Conservation (phyloP, 495 filamentous ascomycete genomes). For the Aspergillus cavernicola region DNA sequence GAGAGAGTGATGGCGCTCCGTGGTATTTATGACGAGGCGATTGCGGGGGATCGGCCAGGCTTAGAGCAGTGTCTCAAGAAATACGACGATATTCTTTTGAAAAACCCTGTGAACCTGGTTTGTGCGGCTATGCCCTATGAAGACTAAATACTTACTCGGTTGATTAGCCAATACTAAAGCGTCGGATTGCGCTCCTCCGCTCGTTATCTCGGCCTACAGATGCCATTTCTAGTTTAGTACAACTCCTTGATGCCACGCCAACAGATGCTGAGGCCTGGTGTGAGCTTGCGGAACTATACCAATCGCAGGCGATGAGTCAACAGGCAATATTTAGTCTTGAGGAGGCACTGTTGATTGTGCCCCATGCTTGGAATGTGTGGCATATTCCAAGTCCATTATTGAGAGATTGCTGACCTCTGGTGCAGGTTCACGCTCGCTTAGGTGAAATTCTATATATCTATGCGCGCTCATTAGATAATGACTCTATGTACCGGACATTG, state of each 20-base stretch:
- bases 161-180: constrained; percentile 75
- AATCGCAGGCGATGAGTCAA: constrained; percentile 65
- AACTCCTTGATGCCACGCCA: constrained; percentile 75
- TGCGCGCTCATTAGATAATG: constrained; percentile 45
- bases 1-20: constrained; percentile 77
- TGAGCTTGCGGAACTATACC: constrained; percentile 83
- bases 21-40: constrained; percentile 83
- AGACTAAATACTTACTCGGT: constrained; percentile 9
- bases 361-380: constrained; percentile 91
- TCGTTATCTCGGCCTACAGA: constrained; percentile 65
- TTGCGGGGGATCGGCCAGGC: constrained; percentile 57
- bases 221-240: constrained; percentile 67
- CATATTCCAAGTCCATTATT: not conserved
- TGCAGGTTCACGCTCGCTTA: constrained; percentile 78
- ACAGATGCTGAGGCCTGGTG: constrained; percentile 94
- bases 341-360: constrained; percentile 82
- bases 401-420: constrained; percentile 5
- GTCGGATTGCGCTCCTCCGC: constrained; percentile 74
- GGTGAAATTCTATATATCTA: constrained; percentile 78
- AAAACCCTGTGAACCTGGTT: constrained; percentile 79
- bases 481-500: constrained; percentile 47
- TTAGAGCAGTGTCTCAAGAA: constrained; percentile 66
- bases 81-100: constrained; percentile 70
- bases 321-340: constrained; percentile 89
- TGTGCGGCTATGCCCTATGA: constrained; percentile 22